phyloP scores from a whole-genome alignment of 495 filamentous ascomycete species.

The Beverwykella pulmonaria region DNA sequence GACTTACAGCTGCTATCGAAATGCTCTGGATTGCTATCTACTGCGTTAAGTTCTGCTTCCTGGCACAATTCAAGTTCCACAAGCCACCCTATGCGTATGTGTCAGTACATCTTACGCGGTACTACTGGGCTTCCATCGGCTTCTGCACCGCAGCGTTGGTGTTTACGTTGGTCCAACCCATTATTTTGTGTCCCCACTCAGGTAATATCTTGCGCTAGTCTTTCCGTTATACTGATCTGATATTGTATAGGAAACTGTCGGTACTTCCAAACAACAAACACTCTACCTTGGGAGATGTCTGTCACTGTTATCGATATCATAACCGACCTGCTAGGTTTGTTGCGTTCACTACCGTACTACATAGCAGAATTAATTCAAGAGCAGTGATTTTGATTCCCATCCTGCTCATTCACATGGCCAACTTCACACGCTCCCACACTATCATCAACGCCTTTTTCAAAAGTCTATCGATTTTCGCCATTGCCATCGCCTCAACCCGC shows the following conservation, averaged over 20 bases:
- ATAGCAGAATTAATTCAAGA: neutral
- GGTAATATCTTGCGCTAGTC: conserved; percentile 3
- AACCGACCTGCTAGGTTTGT: conserved; percentile 9
- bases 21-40: conserved; percentile 27
- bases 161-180: conserved; percentile 9
- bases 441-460: conserved; percentile 22
- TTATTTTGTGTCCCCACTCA: conserved; percentile 10
- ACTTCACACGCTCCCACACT: conserved; percentile 11
- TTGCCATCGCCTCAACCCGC: conserved; percentile 10
- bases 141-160: neutral
- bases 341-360: neutral
- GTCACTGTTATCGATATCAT: conserved; percentile 19
- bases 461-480: conserved; percentile 15
- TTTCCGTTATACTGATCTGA: neutral
- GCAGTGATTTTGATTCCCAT: conserved; percentile 18
- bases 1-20: conserved; percentile 23
- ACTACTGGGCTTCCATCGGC: conserved; percentile 20
- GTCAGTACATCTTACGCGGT: conserved; percentile 18
- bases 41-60: conserved; percentile 29
- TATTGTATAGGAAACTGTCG: conserved; percentile 3
- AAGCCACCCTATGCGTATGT: conserved; percentile 31
- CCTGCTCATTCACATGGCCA: conserved; percentile 19
- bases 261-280: conserved; percentile 2
- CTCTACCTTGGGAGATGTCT: neutral
- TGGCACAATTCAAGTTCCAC: conserved; percentile 31